Evolutionary conservation across 1,284 basidiomycete species (phyloP).

Genomic region (Mycena sp.): DNA sequence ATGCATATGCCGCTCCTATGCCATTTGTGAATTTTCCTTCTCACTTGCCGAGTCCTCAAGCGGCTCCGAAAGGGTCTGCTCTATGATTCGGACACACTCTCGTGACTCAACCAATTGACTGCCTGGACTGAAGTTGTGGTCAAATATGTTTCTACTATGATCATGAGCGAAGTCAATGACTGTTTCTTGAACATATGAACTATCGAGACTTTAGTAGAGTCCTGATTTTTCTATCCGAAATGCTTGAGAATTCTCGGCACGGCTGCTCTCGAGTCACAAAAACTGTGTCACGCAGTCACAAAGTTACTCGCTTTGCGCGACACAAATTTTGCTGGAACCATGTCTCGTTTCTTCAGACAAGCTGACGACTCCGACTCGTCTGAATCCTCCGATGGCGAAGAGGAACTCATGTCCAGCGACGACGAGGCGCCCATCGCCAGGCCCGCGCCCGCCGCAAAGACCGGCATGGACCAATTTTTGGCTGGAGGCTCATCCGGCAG

Average conservation of each 20-base stretch:
- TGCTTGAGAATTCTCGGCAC: too few species aligned
- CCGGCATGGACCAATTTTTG: constrained; percentile 81
- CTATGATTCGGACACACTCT: too few species aligned
- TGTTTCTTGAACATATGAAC: too few species aligned
- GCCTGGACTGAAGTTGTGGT: too few species aligned
- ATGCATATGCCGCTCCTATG: constrained; percentile 32
- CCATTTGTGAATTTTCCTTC: background rate
- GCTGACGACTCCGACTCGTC: constrained; percentile 82
- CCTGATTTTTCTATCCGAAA: too few species aligned
- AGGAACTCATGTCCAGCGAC: constrained; percentile 84
- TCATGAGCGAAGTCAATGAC: too few species aligned
- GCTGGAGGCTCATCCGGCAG: constrained; percentile 58
- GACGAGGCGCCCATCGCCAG: constrained; percentile 67
- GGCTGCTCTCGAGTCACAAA: too few species aligned
- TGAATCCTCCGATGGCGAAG: constrained; percentile 82
- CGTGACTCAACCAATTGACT: background rate
- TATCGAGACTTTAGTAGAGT: too few species aligned
- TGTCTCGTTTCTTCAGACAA: constrained; percentile 92
- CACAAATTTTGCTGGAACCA: constrained; percentile 43
- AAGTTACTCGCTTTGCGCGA: background rate
- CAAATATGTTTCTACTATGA: too few species aligned
- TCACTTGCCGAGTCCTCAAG: too few species aligned
- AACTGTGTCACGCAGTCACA: background rate
- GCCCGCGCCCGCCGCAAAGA: constrained; percentile 52
- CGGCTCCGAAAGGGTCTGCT: too few species aligned